Evolutionary conservation across 2,329 filamentous ascomycete species (phyloP), one percentile per base, ranked within the genome.

Genomic region (Xylaria sp.): DNA sequence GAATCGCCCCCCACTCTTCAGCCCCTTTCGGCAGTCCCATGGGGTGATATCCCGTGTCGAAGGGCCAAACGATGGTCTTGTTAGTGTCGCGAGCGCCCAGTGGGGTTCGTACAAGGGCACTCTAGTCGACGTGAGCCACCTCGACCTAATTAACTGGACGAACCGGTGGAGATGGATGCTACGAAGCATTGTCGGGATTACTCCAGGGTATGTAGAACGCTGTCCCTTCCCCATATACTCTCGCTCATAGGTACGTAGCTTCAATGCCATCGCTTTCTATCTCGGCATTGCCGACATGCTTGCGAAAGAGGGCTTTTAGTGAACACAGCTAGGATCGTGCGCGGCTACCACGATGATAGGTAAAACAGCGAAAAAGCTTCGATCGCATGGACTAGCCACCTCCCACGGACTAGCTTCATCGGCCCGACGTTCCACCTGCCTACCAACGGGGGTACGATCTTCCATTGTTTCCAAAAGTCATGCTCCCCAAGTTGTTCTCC

Each of bases 131-230:
- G 88, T 90, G 6, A 90, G 85, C 73, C 89, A 91, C 74, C 78
- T 91, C 29, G 89, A 91, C 73, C 77, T 91, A 62, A 91, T 91
- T 71, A 91, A 91, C 78, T 91, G 89, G 89, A 88, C 86, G 40
- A 91, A 91, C 70, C 80, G 86, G 68, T 69, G 90, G 42, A 81
- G 83, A 59, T 90, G 85, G 83, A 84, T 84, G 48, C 74, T 87
- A 50, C 80, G 90, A 83, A 82, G 79, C 58, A 82, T 82, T 81
- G 81, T 85, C 77, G 88, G 88, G 1, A 82, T 84, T 69, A 81
- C 83, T 73, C 83, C 82, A 66, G 82, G 81, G 84, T 86, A 75
- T 77, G 83, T 90, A 25, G 6, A 50, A 13, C 10, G 55, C 12
- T 40, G 13, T 9, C 1, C 6, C 18, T 55, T 10, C 18, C 16